Percentiles rank a stretch among this genome's conserved stretches.
phyloP scores from a whole-genome alignment of 2,329 filamentous ascomycete species.

The Arthrobotrys conoides region DNA sequence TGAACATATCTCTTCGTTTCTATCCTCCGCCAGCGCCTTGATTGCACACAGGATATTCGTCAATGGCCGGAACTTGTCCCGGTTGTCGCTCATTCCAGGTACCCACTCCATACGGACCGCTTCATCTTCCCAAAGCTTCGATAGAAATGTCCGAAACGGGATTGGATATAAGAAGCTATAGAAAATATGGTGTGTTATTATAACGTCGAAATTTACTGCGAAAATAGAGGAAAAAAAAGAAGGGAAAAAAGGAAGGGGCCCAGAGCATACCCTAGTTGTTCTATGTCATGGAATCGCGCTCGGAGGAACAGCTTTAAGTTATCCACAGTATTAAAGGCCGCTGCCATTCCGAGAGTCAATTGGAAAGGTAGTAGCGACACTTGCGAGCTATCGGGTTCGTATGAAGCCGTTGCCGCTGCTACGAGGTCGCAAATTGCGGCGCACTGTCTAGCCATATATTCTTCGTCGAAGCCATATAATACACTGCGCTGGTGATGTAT shows the following conservation, averaged over 20 bases:
- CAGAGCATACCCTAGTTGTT: conserved; percentile 76
- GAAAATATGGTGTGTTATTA: conserved; percentile 6
- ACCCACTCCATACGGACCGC: conserved; percentile 89
- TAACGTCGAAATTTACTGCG: too few species aligned
- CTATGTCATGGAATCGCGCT: conserved; percentile 82
- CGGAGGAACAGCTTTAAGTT: conserved; percentile 84
- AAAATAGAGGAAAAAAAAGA: too few species aligned
- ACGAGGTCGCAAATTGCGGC: conserved; percentile 83
- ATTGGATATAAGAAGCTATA: conserved; percentile 86
- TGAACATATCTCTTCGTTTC: conserved; percentile 50
- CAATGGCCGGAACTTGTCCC: conserved; percentile 1
- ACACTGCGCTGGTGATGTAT: conserved; percentile 63
- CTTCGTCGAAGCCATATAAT: conserved; percentile 66
- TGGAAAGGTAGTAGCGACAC: conserved; percentile 82
- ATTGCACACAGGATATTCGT: conserved; percentile 47
- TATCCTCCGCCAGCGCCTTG: conserved; percentile 47
- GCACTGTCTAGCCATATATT: conserved; percentile 73
- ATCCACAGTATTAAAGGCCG: conserved; percentile 84
- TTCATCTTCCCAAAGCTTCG: conserved; percentile 79
- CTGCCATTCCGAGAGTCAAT: conserved; percentile 80
- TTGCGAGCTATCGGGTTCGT: neutral
- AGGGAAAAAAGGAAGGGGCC: too few species aligned
- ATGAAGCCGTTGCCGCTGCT: conserved; percentile 74
- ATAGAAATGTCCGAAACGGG: conserved; percentile 80
- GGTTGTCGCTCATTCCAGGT: conserved; percentile 71